Evolutionary conservation across 2,329 filamentous ascomycete genomes (phyloP).

Genomic region (Dactylella cylindrospora): DNA sequence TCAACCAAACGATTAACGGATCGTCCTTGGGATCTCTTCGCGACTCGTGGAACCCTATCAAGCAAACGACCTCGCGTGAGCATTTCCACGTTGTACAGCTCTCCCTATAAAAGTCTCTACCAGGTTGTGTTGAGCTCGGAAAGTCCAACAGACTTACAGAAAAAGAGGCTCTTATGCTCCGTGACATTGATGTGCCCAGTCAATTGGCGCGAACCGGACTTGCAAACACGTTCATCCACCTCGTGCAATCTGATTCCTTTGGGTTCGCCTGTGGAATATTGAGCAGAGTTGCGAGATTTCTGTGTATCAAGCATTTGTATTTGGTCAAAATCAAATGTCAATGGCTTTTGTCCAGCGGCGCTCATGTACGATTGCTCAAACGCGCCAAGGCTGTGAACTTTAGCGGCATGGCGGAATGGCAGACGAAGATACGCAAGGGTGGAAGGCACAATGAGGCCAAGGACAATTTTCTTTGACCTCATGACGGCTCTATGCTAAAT

Average conservation of each 20-base stretch:
- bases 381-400: no score
- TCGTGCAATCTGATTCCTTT: conserved; percentile 16
- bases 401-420: conserved; percentile 4
- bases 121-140: conserved; percentile 3
- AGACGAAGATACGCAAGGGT: conserved; percentile 14
- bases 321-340: conserved; percentile 3
- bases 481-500: no score
- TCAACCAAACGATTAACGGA: conserved; percentile 91
- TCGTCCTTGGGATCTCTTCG: conserved; percentile 96
- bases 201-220: conserved; percentile 31
- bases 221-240: conserved; percentile 28
- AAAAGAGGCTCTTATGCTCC: conserved; percentile 36
- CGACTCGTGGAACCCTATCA: conserved; percentile 96
- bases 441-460: conserved; percentile 5
- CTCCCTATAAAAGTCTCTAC: no score
- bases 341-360: conserved; percentile 6
- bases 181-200: conserved; percentile 39
- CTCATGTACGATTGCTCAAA: conserved; percentile 7
- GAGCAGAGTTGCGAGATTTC: not conserved
- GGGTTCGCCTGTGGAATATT: conserved; percentile 15
- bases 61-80: not conserved
- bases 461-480: not conserved
- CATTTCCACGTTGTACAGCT: not conserved
- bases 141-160: conserved; percentile 40
- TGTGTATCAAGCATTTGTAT: not conserved